Evolutionary conservation across 1,139 yeast genomes (phyloP).

Genomic region (Candida buenavistaensis): DNA sequence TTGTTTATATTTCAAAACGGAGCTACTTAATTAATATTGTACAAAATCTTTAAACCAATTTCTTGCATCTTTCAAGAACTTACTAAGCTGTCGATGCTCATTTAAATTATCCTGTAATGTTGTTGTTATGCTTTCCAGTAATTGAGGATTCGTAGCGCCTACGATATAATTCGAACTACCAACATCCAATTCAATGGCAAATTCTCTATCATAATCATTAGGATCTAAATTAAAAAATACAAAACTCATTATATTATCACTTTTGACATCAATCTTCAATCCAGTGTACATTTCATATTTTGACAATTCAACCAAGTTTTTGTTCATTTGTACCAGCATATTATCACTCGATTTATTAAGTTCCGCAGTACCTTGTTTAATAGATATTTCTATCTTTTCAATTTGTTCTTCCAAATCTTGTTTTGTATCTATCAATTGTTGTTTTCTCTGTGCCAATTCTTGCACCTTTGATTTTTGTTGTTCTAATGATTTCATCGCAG

Average conservation of each 20-base stretch:
- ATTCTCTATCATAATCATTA: constrained; percentile 36
- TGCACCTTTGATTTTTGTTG: constrained; percentile 29
- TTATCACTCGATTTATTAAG: constrained; percentile 7
- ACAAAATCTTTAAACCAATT: constrained; percentile 15
- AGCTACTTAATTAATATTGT: too few species aligned
- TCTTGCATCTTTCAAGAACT: constrained; percentile 39
- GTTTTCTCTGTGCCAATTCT: constrained; percentile 25
- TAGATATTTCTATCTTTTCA: constrained; percentile 20
- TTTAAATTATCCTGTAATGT: constrained; percentile 33
- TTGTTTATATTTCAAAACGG: too few species aligned
- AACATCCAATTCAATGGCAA: constrained; percentile 38
- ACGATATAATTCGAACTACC: constrained; percentile 34
- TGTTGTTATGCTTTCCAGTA: constrained; percentile 23
- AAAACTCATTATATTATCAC: constrained; percentile 37
- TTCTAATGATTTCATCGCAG: constrained; percentile 14
- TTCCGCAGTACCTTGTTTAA: constrained; percentile 14
- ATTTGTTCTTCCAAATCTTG: constrained; percentile 27
- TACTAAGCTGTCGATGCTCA: constrained; percentile 34
- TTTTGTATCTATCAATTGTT: constrained; percentile 21
- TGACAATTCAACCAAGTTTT: constrained; percentile 40
- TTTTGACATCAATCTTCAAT: constrained; percentile 40
- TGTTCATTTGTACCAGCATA: constrained; percentile 7
- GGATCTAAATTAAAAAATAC: constrained; percentile 46
- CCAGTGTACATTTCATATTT: constrained; percentile 50
- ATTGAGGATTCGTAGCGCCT: constrained; percentile 30